Evolutionary conservation across 2,329 filamentous ascomycete species (phyloP).

Genomic region (Esteya vermicola): DNA sequence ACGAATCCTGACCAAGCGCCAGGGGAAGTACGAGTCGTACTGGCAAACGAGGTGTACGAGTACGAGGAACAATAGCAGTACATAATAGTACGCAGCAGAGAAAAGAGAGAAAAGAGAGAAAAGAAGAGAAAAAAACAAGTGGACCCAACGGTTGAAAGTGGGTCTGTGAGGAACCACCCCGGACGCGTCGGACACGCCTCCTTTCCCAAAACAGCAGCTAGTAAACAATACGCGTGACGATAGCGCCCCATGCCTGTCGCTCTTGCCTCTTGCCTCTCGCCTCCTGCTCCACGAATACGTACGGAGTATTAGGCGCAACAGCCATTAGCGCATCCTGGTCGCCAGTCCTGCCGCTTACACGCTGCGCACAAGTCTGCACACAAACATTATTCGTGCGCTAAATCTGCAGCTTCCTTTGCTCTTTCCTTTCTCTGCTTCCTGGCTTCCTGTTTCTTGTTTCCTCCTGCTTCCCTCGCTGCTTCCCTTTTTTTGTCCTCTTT

Average conservation of each 20-base stretch:
- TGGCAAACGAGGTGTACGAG: no score
- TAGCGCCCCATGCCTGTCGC: neutral
- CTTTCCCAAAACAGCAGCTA: constrained; percentile 10
- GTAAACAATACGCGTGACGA: constrained; percentile 13
- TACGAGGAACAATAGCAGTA: no score
- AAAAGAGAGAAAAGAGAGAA: no score
- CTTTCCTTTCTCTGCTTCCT: neutral
- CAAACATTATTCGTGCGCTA: no score
- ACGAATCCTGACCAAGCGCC: no score
- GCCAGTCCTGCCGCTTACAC: neutral
- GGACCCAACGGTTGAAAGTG: constrained; percentile 1
- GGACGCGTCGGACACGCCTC: constrained; percentile 11
- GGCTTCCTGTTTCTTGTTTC: neutral
- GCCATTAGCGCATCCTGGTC: neutral
- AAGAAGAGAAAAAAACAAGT: no score
- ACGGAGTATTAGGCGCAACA: neutral
- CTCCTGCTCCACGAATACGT: no score
- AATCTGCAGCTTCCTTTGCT: neutral
- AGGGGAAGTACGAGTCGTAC: no score
- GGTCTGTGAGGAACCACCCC: neutral
- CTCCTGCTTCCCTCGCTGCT: neutral
- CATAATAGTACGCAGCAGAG: no score
- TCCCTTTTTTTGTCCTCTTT: neutral
- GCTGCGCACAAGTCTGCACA: no score
- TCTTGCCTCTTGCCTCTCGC: neutral